These are phyloP conservation scores for Rhodotorula mucilaginosa DNA, from an alignment of 1,284 basidiomycete genomes.

Conservation along the genomic window DNA sequence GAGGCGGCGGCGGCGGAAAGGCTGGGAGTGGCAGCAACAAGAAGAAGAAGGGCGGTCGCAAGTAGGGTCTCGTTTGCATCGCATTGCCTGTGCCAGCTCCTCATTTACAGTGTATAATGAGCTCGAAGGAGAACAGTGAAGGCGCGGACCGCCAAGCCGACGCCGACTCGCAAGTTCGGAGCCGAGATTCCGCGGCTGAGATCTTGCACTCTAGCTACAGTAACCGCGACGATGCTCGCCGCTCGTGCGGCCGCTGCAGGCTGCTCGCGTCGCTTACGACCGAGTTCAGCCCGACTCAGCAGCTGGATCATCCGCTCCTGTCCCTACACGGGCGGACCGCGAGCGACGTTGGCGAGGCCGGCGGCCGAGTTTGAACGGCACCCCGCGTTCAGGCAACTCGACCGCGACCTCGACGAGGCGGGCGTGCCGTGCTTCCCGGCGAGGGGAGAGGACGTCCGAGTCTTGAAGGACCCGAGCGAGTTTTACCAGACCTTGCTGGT, in stretches of 20 bases:
- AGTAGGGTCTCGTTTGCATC: conserved; percentile 13
- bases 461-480: conserved; percentile 50
- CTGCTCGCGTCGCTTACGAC: background rate
- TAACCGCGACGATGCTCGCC: background rate
- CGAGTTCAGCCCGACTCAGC: too few relatives aligned
- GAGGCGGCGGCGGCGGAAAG: background rate
- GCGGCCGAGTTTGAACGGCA: conserved; percentile 20
- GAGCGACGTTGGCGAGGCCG: background rate
- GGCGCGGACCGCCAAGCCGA: background rate
- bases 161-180: background rate
- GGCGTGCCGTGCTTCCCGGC: conserved; percentile 52
- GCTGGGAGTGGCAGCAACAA: background rate
- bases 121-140: too few relatives aligned
- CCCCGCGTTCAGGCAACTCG: conserved; percentile 29
- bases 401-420: background rate
- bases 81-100: background rate
- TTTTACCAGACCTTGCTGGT: conserved; percentile 53
- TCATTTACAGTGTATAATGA: too few relatives aligned
- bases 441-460: conserved; percentile 48
- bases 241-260: background rate
- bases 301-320: too few relatives aligned
- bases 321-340: background rate
- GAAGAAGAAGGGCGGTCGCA: conserved; percentile 39
- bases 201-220: background rate
- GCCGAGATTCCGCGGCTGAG: background rate